Evolutionary conservation across 176 grass and related monocot genomes (phyloP).

Genomic region (Oryza brachyantha): DNA sequence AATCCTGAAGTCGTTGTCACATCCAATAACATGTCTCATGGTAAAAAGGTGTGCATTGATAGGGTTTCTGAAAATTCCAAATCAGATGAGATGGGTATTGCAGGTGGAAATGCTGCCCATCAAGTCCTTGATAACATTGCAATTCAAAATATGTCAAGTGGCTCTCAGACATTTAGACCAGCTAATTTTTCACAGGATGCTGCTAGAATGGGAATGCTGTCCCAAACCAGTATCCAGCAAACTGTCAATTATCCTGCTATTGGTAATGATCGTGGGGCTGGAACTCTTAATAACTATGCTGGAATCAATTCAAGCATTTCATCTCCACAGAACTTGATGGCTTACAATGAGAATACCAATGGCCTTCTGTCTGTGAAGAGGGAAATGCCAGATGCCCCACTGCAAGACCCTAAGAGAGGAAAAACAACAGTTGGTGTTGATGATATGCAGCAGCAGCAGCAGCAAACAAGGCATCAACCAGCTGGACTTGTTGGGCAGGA

Average conservation of each 20-base stretch:
- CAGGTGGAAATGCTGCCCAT: slow-evolving; percentile 42
- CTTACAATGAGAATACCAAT: slow-evolving; percentile 52
- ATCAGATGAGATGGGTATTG: slow-evolving; percentile 38
- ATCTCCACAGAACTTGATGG: slow-evolving; percentile 57
- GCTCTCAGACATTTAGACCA: slow-evolving; percentile 50
- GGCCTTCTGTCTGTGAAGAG: slow-evolving; percentile 68
- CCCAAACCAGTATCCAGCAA: slow-evolving; percentile 60
- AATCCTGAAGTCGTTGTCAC: slow-evolving; percentile 65
- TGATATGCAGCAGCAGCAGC: slow-evolving; percentile 72
- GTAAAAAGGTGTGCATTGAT: slow-evolving; percentile 87
- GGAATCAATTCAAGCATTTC: slow-evolving; percentile 58
- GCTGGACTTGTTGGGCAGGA: slow-evolving; percentile 45
- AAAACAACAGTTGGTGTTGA: slow-evolving; percentile 63
- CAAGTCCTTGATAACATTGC: slow-evolving; percentile 45
- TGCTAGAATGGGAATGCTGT: slow-evolving; percentile 45
- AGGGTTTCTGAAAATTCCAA: slow-evolving; percentile 57
- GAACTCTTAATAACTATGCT: slow-evolving; percentile 50
- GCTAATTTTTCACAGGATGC: slow-evolving; percentile 66
- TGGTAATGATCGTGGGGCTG: slow-evolving; percentile 56
- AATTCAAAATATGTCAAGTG: slow-evolving; percentile 40
- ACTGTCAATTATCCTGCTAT: slow-evolving; percentile 46
- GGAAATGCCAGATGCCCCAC: slow-evolving; percentile 68
- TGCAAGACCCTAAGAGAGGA: slow-evolving; percentile 71
- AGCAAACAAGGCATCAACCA: slow-evolving; percentile 55
- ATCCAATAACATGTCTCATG: slow-evolving; percentile 65